Base-by-base conservation (phyloP, 179 eudicot species). In the Spinacia oleracea region DNA sequence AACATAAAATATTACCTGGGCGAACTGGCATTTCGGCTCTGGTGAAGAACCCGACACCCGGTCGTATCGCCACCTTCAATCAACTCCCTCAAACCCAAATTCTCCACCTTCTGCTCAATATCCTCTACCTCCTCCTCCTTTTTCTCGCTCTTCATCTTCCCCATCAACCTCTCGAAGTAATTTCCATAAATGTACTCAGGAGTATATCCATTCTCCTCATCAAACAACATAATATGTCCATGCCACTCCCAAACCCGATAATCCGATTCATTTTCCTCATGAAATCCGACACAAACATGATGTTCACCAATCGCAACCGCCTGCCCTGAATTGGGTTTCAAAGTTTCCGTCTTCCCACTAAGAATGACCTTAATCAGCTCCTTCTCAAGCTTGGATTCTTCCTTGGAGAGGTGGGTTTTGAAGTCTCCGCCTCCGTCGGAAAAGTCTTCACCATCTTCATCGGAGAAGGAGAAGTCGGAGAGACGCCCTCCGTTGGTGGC, bases 221-320 rank as follows among this genome's bases (percentile, higher is more conserved):
- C 98, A 77, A 93, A 93, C 86, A 96, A 21, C 99, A 96, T 96
- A 0, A 93, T 81, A 86, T 96, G 99, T 0, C 98, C 99, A 45
- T 96, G 99, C 98, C 99, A 96, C 84, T 96, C 98, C 98, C 99
- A 96, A 58, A 96, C 99, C 80, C 99, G 90, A 67, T 93, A 93
- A 71, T 90, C 93, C 58, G 98, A 89, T 25, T 84, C 97, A 1
- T 59, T 40, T 27, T 93, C 97, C 78, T 86, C 87, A 32, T 93
- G 98, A 85, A 88, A 96, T 60, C 98, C 99, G 3, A 96, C 92
- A 53, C 98, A 96, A 42, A 96, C 85, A 81, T 96, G 92, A 60
- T 96, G 93, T 14, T 96, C 97, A 0, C 93, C 92, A 27, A 96
- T 85, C 38, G 91, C 48, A 2, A 93, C 87, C 7, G 98, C 99